Evolutionary conservation across 208 protist genomes (phyloP).

Genomic region (Trypanosoma mega): DNA sequence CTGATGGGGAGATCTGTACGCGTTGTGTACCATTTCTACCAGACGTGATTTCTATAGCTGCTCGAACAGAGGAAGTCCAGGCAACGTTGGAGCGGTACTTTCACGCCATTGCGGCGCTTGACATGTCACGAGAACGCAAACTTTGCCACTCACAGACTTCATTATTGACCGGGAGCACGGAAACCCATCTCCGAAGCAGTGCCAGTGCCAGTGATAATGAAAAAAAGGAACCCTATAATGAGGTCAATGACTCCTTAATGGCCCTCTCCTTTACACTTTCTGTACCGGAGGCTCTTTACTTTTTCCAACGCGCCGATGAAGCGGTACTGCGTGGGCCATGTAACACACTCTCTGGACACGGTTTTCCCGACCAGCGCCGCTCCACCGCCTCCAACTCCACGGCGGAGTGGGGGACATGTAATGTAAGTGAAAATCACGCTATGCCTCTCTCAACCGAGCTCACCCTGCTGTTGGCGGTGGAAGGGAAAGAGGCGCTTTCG

Average conservation of each 20-base stretch:
- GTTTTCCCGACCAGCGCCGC: neutral
- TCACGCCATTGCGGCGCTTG: slow-evolving; percentile 50
- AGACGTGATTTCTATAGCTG: slow-evolving; percentile 33
- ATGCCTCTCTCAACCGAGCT: slow-evolving; percentile 28
- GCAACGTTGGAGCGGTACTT: slow-evolving; percentile 46
- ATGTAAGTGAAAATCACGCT: neutral
- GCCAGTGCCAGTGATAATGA: neutral
- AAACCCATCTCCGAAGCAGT: too few relatives aligned
- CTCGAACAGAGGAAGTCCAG: slow-evolving; percentile 17
- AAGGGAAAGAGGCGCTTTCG: slow-evolving; percentile 39
- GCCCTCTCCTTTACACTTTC: slow-evolving; percentile 23
- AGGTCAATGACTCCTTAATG: slow-evolving; percentile 9
- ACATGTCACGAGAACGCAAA: slow-evolving; percentile 18
- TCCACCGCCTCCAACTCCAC: neutral
- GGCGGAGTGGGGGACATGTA: neutral
- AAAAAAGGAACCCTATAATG: neutral
- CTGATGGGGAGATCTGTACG: slow-evolving; percentile 26
- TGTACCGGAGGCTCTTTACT: slow-evolving; percentile 28
- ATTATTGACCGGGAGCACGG: too few relatives aligned
- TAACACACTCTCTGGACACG: neutral
- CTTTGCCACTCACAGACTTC: slow-evolving; percentile 3
- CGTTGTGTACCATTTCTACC: slow-evolving; percentile 37
- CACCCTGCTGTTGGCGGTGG: slow-evolving; percentile 59
- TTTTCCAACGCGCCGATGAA: slow-evolving; percentile 19
- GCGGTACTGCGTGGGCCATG: slow-evolving; percentile 9